Percentiles rank a stretch among this genome's conserved stretches.
Evolutionary conservation across 2,329 filamentous ascomycete species (phyloP).

Genomic region (Aspergillus piperis): DNA sequence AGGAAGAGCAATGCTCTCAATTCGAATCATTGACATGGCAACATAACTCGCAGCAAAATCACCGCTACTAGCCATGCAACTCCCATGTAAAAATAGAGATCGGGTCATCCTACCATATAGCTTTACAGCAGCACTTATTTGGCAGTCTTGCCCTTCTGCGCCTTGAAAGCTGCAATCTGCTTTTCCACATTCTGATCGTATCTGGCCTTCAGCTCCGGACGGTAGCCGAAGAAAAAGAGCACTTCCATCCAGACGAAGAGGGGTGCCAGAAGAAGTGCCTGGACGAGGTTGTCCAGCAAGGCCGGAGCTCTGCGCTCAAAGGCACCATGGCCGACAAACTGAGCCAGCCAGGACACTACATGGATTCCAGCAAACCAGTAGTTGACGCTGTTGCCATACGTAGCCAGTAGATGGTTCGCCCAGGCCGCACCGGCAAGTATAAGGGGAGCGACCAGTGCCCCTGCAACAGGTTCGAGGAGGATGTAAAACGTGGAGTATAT

Average conservation of each 20-base stretch:
- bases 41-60: background rate
- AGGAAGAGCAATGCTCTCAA: background rate
- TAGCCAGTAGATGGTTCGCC: constrained; percentile 71
- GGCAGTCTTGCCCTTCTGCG: constrained; percentile 46
- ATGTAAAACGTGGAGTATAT: constrained; percentile 80
- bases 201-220: constrained; percentile 79
- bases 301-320: constrained; percentile 89
- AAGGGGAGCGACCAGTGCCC: constrained; percentile 72
- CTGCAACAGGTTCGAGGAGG: constrained; percentile 90
- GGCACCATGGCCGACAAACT: constrained; percentile 87
- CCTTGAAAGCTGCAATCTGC: constrained; percentile 75
- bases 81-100: background rate
- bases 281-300: constrained; percentile 84
- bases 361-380: constrained; percentile 70
- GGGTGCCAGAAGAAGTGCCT: constrained; percentile 88
- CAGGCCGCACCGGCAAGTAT: constrained; percentile 74
- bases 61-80: background rate
- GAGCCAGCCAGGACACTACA: constrained; percentile 76
- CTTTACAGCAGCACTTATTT: constrained; percentile 15
- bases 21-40: background rate
- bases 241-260: constrained; percentile 97
- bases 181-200: constrained; percentile 73
- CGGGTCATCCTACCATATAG: background rate
- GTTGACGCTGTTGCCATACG: constrained; percentile 61
- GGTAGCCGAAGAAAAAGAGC: constrained; percentile 86